phyloP scores from a whole-genome alignment of 805 yeast species.

The Clavispora carvajalis region DNA sequence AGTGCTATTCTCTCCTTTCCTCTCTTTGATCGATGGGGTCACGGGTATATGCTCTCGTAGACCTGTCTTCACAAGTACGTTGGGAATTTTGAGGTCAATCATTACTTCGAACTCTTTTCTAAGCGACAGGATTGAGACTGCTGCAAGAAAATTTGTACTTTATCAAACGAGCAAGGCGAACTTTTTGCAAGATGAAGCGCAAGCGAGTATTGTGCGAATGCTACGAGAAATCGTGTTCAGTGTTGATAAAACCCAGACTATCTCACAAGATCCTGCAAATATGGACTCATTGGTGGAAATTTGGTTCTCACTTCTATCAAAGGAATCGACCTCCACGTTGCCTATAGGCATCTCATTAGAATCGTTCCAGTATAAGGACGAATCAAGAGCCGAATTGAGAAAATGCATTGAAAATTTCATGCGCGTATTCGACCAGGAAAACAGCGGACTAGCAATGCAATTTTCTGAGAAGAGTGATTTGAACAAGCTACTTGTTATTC shows the following conservation, averaged over 20 bases:
- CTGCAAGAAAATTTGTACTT: slow-evolving; percentile 1
- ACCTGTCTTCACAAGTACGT: slow-evolving; percentile 13
- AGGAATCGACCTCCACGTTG: neutral
- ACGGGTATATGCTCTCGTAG: slow-evolving; percentile 14
- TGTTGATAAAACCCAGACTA: neutral
- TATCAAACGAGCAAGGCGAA: slow-evolving; percentile 4
- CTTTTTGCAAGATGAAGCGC: slow-evolving; percentile 6
- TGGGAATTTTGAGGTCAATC: slow-evolving; percentile 4
- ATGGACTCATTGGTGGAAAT: slow-evolving; percentile 13
- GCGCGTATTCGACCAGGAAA: slow-evolving; percentile 13
- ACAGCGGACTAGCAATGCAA: neutral
- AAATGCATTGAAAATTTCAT: slow-evolving; percentile 11
- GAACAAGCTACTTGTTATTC: slow-evolving; percentile 19
- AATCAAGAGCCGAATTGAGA: slow-evolving; percentile 14
- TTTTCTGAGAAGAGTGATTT: slow-evolving; percentile 8
- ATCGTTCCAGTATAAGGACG: slow-evolving; percentile 10
- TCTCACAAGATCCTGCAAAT: neutral
- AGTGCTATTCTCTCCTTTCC: slow-evolving; percentile 12
- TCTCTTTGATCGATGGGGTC: slow-evolving; percentile 16
- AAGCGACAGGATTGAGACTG: slow-evolving; percentile 6
- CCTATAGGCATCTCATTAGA: slow-evolving; percentile 2
- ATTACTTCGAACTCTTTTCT: slow-evolving; percentile 2
- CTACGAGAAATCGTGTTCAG: slow-evolving; percentile 13
- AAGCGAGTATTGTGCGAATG: slow-evolving; percentile 12
- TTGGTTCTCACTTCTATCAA: neutral